Evolutionary conservation across 371 early-diverging fungal species (phyloP), one percentile per base, ranked within the genome.

Genomic region (Zancudomyces culisetae): DNA sequence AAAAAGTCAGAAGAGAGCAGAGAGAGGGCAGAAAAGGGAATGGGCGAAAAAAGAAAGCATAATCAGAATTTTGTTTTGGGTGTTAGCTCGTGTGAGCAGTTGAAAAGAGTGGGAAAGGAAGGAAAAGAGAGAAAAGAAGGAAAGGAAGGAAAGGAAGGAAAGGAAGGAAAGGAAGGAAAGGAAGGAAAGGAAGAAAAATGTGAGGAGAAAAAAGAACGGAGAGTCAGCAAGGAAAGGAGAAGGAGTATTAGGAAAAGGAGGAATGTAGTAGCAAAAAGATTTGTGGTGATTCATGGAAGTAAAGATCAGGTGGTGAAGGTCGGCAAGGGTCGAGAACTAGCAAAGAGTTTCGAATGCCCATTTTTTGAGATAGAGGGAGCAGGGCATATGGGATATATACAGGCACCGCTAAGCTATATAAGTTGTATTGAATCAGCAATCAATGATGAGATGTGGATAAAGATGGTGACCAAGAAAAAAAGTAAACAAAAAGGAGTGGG

Each of bases 341-440:
- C 68, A 18, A 58, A 60, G n/a, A 53, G 60, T 1, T 54, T 68
- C 0, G 42, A 27, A 12, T 62, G 63, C 26, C 57, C 63, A 0
- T 35, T 64, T 0, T 45, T 54, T 3, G 58, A 58, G 54, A 50
- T 68, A 21, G 24, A 43, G 1, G 49, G 49, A 6, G 55, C 68
- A 18, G 68, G 68, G 0, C 68, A 68, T 40, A 68, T 68, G 68
- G 57, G 62, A 12, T 49, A 53, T 27, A 62, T 68, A 2, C 67
- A 68, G 22, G 55, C 64, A 0, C 66, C 63, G 41, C 53, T 57
- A 24, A 58, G 59, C 13, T 68, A 64, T 42, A 68, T 66, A 39
- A 27, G 3, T 26, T 24, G n/a, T 18, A 27, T 48, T 48, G 48
- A 48, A 27, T 24, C 4, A 8, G n/a, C 26, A n/a, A 29, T 48